A percentile compares a stretch with the other conserved stretches of the same genome.
Evolutionary conservation across 2,329 filamentous ascomycete species (phyloP).

Genomic region (Fusarium sp.): DNA sequence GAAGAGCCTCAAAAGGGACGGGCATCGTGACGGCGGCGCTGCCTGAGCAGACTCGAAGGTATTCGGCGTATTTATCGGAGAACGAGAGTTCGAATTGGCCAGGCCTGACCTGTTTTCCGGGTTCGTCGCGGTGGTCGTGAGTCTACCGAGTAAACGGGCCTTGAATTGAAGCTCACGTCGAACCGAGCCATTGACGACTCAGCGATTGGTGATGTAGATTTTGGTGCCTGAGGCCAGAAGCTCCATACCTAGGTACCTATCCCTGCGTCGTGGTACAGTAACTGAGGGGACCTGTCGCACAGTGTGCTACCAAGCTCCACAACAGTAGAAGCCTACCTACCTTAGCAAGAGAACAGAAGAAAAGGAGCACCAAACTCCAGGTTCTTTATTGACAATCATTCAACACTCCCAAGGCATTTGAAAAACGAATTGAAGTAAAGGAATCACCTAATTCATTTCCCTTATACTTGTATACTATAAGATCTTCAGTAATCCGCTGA

Average conservation of each 20-base stretch:
- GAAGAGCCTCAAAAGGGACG: slow-evolving; percentile 70
- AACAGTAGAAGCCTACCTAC: not conserved
- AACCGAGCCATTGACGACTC: slow-evolving; percentile 42
- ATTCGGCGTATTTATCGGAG: slow-evolving; percentile 8
- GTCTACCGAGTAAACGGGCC: slow-evolving; percentile 35
- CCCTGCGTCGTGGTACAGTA: slow-evolving; percentile 33
- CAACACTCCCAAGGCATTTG: not conserved
- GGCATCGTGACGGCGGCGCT: slow-evolving; percentile 59
- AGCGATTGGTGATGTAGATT: slow-evolving; percentile 39
- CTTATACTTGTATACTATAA: not conserved
- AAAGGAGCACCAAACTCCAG: not conserved
- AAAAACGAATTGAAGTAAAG: not conserved
- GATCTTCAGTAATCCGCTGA: too few species aligned
- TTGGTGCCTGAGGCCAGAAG: slow-evolving; percentile 40
- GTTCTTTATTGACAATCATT: not conserved
- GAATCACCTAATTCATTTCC: not conserved
- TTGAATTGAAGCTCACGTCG: slow-evolving; percentile 43
- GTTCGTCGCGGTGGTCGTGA: slow-evolving; percentile 27
- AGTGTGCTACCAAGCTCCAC: not conserved
- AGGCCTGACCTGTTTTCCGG: slow-evolving; percentile 29
- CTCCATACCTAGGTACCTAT: not conserved
- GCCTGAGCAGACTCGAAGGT: slow-evolving; percentile 44
- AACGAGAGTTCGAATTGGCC: slow-evolving; percentile 37
- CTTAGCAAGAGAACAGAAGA: not conserved
- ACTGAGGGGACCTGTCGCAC: not conserved